Evolutionary conservation across 2,329 filamentous ascomycete genomes (phyloP).

Genomic region (Pyricularia grisea): DNA sequence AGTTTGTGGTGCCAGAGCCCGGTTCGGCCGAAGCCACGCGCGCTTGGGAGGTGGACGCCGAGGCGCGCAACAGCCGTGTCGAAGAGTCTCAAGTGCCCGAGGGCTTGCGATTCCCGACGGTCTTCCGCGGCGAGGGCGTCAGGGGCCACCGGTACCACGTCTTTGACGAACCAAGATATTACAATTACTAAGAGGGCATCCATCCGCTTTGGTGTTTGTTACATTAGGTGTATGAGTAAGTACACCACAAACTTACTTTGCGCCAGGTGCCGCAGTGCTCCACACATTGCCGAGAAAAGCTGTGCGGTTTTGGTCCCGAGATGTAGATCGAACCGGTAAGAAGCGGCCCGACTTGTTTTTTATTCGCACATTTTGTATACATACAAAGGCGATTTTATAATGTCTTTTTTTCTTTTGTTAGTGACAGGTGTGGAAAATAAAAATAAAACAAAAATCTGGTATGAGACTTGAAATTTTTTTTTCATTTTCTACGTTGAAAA

Average conservation of each 20-base stretch:
- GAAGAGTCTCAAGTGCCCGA: conserved; percentile 65
- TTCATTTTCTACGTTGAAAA: background rate
- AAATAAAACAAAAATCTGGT: background rate
- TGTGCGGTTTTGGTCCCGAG: background rate
- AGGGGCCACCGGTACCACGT: conserved; percentile 90
- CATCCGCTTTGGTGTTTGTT: background rate
- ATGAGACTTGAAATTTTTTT: background rate
- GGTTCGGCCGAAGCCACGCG: conserved; percentile 41
- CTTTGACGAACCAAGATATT: conserved; percentile 84
- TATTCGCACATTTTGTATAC: background rate
- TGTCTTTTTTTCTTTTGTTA: background rate
- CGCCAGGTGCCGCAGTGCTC: background rate
- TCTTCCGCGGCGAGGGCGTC: conserved; percentile 81
- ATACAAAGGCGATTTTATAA: background rate
- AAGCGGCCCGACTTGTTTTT: background rate
- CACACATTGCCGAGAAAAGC: background rate
- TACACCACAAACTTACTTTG: background rate
- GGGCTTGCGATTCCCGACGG: conserved; percentile 71
- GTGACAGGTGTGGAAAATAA: background rate
- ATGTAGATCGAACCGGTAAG: background rate
- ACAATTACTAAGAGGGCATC: conserved; percentile 21
- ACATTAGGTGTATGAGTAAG: background rate
- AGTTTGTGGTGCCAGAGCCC: conserved; percentile 75
- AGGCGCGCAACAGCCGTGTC: conserved; percentile 49
- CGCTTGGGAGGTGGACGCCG: conserved; percentile 26